Conservation (phyloP, 495 filamentous ascomycete species). For the Penicillium tannophilum region DNA sequence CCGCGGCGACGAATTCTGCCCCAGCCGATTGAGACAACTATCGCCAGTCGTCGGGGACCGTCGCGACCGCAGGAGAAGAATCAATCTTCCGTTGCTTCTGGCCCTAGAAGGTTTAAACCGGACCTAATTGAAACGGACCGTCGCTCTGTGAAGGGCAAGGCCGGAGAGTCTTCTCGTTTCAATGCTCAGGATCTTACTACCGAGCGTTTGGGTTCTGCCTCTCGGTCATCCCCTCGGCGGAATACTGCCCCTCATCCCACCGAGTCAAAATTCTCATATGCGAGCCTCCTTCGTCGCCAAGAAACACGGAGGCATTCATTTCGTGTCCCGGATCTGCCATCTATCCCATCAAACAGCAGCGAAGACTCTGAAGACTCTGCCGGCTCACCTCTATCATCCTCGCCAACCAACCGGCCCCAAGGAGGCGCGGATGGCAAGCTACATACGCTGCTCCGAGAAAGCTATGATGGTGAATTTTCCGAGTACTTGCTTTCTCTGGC, state of each 20-base stretch:
- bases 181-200: slow-evolving; percentile 1
- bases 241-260: slow-evolving; percentile 8
- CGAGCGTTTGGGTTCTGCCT: background rate
- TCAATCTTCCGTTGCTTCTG: slow-evolving; percentile 12
- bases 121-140: slow-evolving; percentile 59
- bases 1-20: slow-evolving; percentile 26
- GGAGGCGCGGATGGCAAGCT: background rate
- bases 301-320: slow-evolving; percentile 55
- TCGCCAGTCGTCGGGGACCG: slow-evolving; percentile 21
- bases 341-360: slow-evolving; percentile 58
- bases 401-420: slow-evolving; percentile 25
- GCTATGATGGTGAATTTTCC: slow-evolving; percentile 69
- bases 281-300: slow-evolving; percentile 42
- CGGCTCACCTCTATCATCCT: slow-evolving; percentile 39
- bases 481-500: slow-evolving; percentile 77
- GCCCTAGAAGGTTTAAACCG: slow-evolving; percentile 54
- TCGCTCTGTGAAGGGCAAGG: slow-evolving; percentile 44
- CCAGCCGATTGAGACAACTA: slow-evolving; percentile 35
- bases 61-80: slow-evolving; percentile 10
- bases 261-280: slow-evolving; percentile 53
- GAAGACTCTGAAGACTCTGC: slow-evolving; percentile 48
- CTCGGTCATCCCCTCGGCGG: slow-evolving; percentile 2
- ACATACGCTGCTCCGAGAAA: slow-evolving; percentile 38
- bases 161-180: slow-evolving; percentile 27
- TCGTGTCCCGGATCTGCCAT: slow-evolving; percentile 53